Evolutionary conservation across 208 protist species (phyloP).

Genomic region (Trypanosomatidae sp.): DNA sequence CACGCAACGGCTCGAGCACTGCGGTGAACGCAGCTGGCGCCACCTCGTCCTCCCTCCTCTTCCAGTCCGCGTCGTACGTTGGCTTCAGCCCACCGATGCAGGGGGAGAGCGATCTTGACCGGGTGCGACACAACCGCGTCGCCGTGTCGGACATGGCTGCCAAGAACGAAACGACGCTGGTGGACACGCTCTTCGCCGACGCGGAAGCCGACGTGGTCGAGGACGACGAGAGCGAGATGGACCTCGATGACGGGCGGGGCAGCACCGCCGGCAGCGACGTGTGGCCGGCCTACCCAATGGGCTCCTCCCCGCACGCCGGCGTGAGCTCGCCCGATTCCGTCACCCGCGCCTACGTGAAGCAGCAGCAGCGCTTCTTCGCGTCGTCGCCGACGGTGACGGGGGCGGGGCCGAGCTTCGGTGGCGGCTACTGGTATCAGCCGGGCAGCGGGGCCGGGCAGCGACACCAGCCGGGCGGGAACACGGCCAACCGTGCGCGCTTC

Average conservation of each 20-base stretch:
- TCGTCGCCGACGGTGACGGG: background rate
- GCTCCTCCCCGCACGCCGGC: background rate
- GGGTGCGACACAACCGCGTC: constrained; percentile 57
- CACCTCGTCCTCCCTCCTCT: no score
- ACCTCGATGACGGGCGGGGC: constrained; percentile 14
- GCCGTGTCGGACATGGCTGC: constrained; percentile 48
- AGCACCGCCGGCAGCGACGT: constrained; percentile 7
- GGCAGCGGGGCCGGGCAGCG: constrained; percentile 1
- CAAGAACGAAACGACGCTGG: constrained; percentile 41
- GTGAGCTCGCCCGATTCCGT: background rate
- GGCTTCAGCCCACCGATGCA: constrained; percentile 9
- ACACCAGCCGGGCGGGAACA: background rate
- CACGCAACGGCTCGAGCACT: no score
- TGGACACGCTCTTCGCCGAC: constrained; percentile 47
- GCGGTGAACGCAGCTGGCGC: no score
- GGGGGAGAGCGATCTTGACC: constrained; percentile 25
- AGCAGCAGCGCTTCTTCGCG: background rate
- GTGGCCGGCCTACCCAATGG: background rate
- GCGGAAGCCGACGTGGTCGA: constrained; percentile 30
- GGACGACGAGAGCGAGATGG: constrained; percentile 35
- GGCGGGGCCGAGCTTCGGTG: constrained; percentile 19
- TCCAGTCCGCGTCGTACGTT: no score
- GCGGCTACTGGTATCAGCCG: constrained; percentile 31
- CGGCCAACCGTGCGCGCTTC: background rate
- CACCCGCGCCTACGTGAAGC: background rate